phyloP scores from a whole-genome alignment of 345 rosid species.

The Lagerstroemia speciosa region DNA sequence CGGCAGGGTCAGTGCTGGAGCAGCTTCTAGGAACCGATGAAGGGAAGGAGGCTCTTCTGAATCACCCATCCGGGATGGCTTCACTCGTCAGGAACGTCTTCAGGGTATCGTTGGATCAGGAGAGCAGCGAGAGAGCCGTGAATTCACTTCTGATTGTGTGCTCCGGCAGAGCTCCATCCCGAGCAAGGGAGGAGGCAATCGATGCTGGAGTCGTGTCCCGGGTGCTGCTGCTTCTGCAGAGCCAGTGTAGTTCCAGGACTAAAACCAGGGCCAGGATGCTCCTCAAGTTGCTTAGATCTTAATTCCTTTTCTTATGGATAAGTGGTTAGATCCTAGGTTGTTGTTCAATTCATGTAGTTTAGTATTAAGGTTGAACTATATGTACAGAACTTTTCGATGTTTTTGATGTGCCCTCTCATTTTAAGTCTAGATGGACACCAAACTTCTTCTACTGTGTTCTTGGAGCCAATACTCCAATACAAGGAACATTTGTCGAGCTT shows the following conservation, averaged over 20 bases:
- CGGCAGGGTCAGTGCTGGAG: conserved; percentile 29
- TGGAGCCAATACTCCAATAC: no score
- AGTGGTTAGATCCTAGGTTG: conserved; percentile 14
- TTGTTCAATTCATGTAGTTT: not conserved
- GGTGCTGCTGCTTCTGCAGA: conserved; percentile 16
- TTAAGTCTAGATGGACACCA: not conserved
- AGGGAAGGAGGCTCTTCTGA: conserved; percentile 28
- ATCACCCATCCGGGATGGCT: conserved; percentile 22
- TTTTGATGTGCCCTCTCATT: not conserved
- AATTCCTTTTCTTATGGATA: not conserved
- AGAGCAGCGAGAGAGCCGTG: conserved; percentile 50
- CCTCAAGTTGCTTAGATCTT: conserved; percentile 6
- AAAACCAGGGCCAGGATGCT: conserved; percentile 19
- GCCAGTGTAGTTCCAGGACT: conserved; percentile 14
- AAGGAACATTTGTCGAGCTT: no score
- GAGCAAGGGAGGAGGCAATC: conserved; percentile 22
- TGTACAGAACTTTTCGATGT: not conserved
- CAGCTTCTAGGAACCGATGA: conserved; percentile 22
- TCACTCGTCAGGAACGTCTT: conserved; percentile 41
- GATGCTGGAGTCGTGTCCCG: conserved; percentile 11
- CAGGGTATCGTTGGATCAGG: conserved; percentile 42
- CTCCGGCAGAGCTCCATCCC: conserved; percentile 16
- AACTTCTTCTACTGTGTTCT: no score
- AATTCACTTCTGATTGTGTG: conserved; percentile 34
- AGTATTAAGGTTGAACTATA: not conserved